phyloP scores from a whole-genome alignment of 768 basidiomycete species.

The Lactifluus hygrophoroides region DNA sequence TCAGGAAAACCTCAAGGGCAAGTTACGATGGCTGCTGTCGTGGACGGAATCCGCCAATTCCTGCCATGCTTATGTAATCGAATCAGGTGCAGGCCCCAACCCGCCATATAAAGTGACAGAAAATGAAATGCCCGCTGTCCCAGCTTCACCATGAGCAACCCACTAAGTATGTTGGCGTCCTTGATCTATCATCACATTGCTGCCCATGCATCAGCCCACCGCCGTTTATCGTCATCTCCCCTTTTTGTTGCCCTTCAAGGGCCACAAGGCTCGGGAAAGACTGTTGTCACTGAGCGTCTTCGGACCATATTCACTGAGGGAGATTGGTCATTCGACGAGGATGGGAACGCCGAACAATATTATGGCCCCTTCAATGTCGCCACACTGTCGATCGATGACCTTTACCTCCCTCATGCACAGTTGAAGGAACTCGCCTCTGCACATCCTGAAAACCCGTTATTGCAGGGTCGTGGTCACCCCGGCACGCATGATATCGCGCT shows the following conservation, averaged over 20 bases:
- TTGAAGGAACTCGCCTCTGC: constrained; percentile 47
- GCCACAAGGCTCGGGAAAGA: constrained; percentile 92
- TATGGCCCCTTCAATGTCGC: constrained; percentile 43
- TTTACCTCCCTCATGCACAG: constrained; percentile 68
- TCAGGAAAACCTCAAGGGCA: neutral
- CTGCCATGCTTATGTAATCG: neutral
- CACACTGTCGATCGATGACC: constrained; percentile 72
- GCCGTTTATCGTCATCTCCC: constrained; percentile 33
- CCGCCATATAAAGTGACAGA: too few species aligned
- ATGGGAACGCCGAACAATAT: too few species aligned
- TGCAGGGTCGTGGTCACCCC: constrained; percentile 83
- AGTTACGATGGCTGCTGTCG: too few species aligned
- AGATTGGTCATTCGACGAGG: too few species aligned
- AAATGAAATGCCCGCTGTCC: too few species aligned
- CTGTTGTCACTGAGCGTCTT: constrained; percentile 61
- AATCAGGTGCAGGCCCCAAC: neutral
- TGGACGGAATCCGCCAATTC: too few species aligned
- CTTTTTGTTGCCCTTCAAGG: constrained; percentile 86
- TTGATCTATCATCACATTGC: constrained; percentile 34
- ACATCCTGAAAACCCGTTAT: constrained; percentile 53
- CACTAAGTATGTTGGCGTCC: constrained; percentile 21
- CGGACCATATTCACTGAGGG: constrained; percentile 26
- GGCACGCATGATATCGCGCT: constrained; percentile 84
- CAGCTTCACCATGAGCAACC: neutral
- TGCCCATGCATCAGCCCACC: constrained; percentile 26